These are phyloP conservation scores for Achlya hypogyna DNA, from an alignment of 352 stramenopile species.

Conservation along the genomic window DNA sequence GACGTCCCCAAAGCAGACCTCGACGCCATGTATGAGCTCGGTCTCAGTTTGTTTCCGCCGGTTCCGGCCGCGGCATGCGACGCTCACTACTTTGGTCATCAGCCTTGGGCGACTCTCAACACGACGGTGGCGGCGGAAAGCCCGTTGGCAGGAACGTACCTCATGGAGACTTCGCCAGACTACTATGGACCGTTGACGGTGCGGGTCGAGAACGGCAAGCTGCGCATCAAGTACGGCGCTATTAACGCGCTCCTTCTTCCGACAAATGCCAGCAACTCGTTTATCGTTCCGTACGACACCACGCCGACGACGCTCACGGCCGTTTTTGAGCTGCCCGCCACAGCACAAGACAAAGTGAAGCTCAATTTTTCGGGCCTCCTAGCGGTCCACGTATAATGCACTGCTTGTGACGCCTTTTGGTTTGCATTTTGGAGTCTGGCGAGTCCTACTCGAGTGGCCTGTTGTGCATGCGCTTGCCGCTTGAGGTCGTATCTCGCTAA, in stretches of 20 bases:
- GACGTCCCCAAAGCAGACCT: slow-evolving; percentile 47
- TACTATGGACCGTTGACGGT: slow-evolving; percentile 36
- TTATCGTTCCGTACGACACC: not conserved
- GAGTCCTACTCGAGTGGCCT: no score
- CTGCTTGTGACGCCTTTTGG: no score
- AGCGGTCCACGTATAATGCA: no score
- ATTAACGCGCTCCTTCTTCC: not conserved
- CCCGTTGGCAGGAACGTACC: slow-evolving; percentile 39
- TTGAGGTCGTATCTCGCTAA: no score
- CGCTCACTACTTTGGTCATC: slow-evolving; percentile 31
- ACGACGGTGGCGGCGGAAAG: slow-evolving; percentile 18
- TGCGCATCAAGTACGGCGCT: not conserved
- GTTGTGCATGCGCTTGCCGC: no score
- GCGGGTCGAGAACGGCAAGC: not conserved
- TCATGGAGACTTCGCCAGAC: slow-evolving; percentile 26
- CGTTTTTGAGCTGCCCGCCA: no score
- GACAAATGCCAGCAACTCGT: not conserved
- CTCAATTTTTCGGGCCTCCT: no score
- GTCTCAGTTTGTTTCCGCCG: slow-evolving; percentile 27
- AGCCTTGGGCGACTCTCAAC: slow-evolving; percentile 38
- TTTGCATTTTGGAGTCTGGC: no score
- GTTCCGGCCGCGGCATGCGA: slow-evolving; percentile 25
- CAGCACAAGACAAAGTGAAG: no score
- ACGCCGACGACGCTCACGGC: not conserved
- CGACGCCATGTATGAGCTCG: slow-evolving; percentile 32